phyloP scores from a whole-genome alignment of 768 basidiomycete species.

The Mycena chlorophos region DNA sequence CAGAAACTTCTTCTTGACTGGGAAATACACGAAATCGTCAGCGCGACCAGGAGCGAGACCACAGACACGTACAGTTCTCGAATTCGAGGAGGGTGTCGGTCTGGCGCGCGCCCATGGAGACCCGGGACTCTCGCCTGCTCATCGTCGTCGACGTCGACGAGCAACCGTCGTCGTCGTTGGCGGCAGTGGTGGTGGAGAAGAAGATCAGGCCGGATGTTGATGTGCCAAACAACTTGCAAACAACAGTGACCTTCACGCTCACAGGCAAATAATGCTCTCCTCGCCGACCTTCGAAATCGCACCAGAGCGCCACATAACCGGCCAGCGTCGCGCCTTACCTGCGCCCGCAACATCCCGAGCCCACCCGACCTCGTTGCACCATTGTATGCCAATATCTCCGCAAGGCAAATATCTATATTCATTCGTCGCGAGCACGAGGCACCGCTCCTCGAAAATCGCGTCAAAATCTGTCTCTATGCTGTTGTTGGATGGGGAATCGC shows the following conservation, averaged over 20 bases:
- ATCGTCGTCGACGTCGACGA: constrained; percentile 36
- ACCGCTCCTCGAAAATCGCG: background rate
- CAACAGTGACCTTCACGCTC: constrained; percentile 15
- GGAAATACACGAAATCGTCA: constrained; percentile 34
- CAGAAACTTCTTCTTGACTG: constrained; percentile 91
- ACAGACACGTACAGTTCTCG: constrained; percentile 82
- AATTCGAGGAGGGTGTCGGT: constrained; percentile 82
- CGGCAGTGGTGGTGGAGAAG: constrained; percentile 9
- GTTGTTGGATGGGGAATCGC: background rate
- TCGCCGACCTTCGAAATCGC: background rate
- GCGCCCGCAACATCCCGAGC: background rate
- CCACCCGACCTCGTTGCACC: background rate
- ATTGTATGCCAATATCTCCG: background rate
- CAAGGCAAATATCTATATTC: background rate
- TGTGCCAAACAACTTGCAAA: no score
- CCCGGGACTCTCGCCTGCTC: constrained; percentile 62
- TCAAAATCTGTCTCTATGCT: background rate
- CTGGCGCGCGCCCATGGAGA: constrained; percentile 66
- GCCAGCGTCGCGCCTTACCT: background rate
- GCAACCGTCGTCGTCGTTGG: constrained; percentile 6
- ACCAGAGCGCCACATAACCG: background rate
- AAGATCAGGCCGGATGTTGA: constrained; percentile 19
- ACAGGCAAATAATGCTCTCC: no score
- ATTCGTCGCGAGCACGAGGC: background rate
- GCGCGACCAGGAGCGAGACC: constrained; percentile 18